Percentiles rank a stretch among this genome's conserved stretches.
These are phyloP conservation scores for Fusarium sp. DNA, from an alignment of 2,329 filamentous ascomycete species.

Conservation along the genomic window DNA sequence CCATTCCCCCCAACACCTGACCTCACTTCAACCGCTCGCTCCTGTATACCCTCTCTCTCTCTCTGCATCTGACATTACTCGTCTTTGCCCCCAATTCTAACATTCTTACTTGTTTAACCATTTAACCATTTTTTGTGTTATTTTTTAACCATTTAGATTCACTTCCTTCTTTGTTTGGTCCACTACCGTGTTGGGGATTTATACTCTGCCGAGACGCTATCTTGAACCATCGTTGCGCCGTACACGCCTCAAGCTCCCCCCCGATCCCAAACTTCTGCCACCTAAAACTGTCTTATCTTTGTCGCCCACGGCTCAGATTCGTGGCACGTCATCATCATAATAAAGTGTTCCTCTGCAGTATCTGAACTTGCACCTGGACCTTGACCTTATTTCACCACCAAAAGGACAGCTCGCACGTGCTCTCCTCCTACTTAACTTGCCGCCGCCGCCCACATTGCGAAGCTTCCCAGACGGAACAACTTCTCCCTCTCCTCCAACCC, in stretches of 20 bases:
- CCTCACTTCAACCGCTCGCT: constrained; percentile 5
- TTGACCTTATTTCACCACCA: constrained; percentile 17
- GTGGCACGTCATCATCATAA: constrained; percentile 9
- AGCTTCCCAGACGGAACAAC: constrained; percentile 18
- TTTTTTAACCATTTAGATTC: constrained; percentile 5
- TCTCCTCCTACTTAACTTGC: constrained; percentile 18
- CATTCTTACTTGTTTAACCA: neutral
- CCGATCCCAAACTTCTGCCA: constrained; percentile 28
- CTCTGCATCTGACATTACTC: neutral
- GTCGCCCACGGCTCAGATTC: constrained; percentile 7
- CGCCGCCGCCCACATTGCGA: neutral
- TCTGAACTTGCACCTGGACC: constrained; percentile 18
- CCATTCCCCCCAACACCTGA: constrained; percentile 22
- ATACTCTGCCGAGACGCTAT: constrained; percentile 5
- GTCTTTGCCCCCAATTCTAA: neutral
- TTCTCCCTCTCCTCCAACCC: neutral
- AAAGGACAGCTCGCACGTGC: constrained; percentile 40
- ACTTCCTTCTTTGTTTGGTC: neutral
- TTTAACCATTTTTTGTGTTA: neutral
- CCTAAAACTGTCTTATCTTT: constrained; percentile 14
- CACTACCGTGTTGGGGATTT: constrained; percentile 11
- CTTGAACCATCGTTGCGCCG: constrained; percentile 9
- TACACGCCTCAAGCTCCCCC: constrained; percentile 20
- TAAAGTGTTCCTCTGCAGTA: neutral
- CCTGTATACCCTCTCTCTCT: neutral